Percentiles rank a stretch among this genome's conserved stretches.
These are phyloP conservation scores for Amylostereum areolatum DNA, from an alignment of 1,284 basidiomycete species.

Conservation along the genomic window DNA sequence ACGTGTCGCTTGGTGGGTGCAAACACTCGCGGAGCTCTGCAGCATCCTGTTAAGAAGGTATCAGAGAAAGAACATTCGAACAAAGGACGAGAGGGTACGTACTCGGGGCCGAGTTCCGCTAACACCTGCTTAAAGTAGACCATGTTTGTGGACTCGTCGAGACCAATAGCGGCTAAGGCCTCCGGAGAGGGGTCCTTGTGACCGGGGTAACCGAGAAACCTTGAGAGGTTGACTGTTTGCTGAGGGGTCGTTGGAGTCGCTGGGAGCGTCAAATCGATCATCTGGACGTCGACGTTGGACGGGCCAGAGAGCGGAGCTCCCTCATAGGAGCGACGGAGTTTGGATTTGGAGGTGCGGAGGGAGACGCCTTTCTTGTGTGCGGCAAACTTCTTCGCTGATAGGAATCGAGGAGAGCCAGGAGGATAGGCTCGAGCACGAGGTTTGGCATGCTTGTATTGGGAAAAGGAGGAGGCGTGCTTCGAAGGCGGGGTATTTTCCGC, in stretches of 20 bases:
- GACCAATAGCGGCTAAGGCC: background rate
- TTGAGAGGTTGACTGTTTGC: constrained; percentile 1
- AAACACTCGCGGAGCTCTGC: constrained; percentile 6
- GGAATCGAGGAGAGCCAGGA: background rate
- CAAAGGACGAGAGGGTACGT: background rate
- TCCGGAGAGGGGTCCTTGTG: constrained; percentile 9
- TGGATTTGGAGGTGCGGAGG: no score
- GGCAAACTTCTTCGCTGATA: background rate
- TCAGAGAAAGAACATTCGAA: constrained; percentile 1
- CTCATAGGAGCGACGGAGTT: no score
- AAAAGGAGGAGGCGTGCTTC: background rate
- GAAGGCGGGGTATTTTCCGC: background rate
- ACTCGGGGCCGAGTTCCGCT: background rate
- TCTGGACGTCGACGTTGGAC: constrained; percentile 3
- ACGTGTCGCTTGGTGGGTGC: constrained; percentile 11
- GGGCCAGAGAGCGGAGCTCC: no score
- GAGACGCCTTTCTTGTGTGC: background rate
- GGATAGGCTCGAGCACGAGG: background rate
- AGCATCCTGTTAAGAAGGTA: constrained; percentile 10
- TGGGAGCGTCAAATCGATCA: constrained; percentile 4
- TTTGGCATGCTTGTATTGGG: background rate
- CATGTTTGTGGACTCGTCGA: background rate
- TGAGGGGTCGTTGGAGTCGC: background rate
- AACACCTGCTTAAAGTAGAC: background rate
- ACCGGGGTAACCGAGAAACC: constrained; percentile 14